Evolutionary conservation across 495 filamentous ascomycete species (phyloP).

Genomic region (Viridothelium virens): DNA sequence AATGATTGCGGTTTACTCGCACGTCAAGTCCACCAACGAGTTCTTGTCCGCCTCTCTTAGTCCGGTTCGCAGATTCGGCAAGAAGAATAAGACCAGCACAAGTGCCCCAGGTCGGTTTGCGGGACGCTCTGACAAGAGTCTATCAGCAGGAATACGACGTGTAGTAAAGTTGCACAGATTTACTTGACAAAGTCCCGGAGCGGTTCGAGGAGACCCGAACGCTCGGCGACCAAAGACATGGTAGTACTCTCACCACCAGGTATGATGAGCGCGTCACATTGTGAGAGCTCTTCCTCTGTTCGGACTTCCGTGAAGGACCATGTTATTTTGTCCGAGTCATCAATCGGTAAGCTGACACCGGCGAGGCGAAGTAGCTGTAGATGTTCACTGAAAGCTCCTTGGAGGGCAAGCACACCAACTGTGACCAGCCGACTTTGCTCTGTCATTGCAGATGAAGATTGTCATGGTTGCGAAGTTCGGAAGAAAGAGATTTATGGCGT

Average conservation of each 20-base stretch:
- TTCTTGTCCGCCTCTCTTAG: constrained; percentile 86
- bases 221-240: constrained; percentile 78
- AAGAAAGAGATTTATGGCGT: not conserved
- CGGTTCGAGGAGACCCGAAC: constrained; percentile 73
- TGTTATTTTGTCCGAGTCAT: constrained; percentile 19
- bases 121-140: constrained; percentile 41
- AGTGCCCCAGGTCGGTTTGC: constrained; percentile 90
- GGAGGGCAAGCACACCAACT: constrained; percentile 81
- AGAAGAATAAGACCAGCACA: constrained; percentile 93
- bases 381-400: constrained; percentile 91
- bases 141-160: not conserved
- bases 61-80: constrained; percentile 76
- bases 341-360: constrained; percentile 35
- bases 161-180: constrained; percentile 27
- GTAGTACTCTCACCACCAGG: constrained; percentile 94
- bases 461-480: not conserved
- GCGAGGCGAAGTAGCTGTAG: constrained; percentile 67
- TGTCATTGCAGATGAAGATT: constrained; percentile 14
- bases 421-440: constrained; percentile 39
- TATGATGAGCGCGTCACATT: constrained; percentile 77
- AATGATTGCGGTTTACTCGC: constrained; percentile 88
- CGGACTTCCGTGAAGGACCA: constrained; percentile 74
- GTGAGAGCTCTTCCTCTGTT: constrained; percentile 58
- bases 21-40: constrained; percentile 90
- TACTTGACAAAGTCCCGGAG: constrained; percentile 91